Evolutionary conservation across 2,329 filamentous ascomycete genomes (phyloP), one percentile per base, ranked within the genome.

Genomic region (Lomentospora prolificans): DNA sequence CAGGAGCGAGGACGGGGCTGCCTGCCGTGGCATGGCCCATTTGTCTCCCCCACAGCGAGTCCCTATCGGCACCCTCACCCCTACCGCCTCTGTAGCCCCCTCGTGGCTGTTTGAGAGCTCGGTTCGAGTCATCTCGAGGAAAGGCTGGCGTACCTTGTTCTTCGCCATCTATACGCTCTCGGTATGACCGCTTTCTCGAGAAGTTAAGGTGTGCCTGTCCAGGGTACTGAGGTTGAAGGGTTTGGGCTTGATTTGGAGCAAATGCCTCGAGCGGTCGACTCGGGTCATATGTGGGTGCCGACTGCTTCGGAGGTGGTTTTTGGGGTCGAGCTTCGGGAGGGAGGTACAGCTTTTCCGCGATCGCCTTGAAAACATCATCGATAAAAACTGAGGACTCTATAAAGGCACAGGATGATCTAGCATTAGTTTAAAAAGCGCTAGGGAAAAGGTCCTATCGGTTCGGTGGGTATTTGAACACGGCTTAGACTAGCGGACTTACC

Each of bases 291-390:
- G 39, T 3, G 24, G 22, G 39, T 3, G 24, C 22, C 25, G 25
- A n/a, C n/a, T n/a, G 25, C 4, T 31, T 28, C 48, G 48, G 14
- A 9, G 25, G 10, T n/a, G 53, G 53, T 17, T 50, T 54, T 28
- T 58, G 61, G 57, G 24, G 36, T 56, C 50, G 30, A 58, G 55
- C 46, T 61, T 63, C 77, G 30, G 79, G 80, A 2, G 82, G 81
- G 2, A 80, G 65, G 65, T 84, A 87, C 4, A 77, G 76, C 63
- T 80, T 85, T 64, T 79, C 79, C 48, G 77, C 70, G 57, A 92
- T 78, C 4, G 81, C 81, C 53, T 78, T 69, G 63, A 91, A 86
- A 19, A 91, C 77, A 63, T 90, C 86, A 63, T 85, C 75, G 31
- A 90, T 83, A 61, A 92, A 90, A 2, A 73, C 64, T 3, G 71